A percentile compares a stretch with the other conserved stretches of the same genome.
Conservation (phyloP, 2,329 filamentous ascomycete species). For the Alternaria brassicicola region DNA sequence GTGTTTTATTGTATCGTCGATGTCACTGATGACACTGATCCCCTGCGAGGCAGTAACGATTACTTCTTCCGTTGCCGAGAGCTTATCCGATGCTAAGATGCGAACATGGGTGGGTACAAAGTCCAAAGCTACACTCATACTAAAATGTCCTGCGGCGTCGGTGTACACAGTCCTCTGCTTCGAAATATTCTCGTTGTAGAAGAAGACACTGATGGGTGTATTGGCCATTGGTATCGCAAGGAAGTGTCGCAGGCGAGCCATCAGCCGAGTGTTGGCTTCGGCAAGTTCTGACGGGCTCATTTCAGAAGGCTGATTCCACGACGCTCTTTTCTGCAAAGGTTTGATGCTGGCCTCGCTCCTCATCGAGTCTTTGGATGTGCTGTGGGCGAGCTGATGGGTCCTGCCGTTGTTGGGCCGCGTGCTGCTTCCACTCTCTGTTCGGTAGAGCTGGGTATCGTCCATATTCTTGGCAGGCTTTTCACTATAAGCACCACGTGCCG, state of each 20-base stretch:
- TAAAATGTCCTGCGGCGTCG: conserved; percentile 88
- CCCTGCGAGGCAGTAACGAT: conserved; percentile 77
- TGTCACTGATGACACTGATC: conserved; percentile 93
- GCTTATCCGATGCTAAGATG: conserved; percentile 81
- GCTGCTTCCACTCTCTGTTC: conserved; percentile 41
- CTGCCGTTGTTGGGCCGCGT: conserved; percentile 28
- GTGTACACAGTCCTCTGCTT: conserved; percentile 85
- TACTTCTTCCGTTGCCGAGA: conserved; percentile 81
- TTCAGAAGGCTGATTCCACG: conserved; percentile 61
- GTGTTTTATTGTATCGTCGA: conserved; percentile 96
- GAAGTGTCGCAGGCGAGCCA: conserved; percentile 87
- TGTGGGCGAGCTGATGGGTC: conserved; percentile 32
- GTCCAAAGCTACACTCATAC: conserved; percentile 76
- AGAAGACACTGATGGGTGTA: conserved; percentile 86
- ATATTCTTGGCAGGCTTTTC: conserved; percentile 63
- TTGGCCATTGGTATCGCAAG: conserved; percentile 81
- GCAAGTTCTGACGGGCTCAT: conserved; percentile 78
- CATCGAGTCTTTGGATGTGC: conserved; percentile 36
- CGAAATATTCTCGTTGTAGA: conserved; percentile 85
- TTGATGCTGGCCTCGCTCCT: conserved; percentile 38
- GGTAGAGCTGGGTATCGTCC: conserved; percentile 49
- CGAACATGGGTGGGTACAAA: conserved; percentile 91
- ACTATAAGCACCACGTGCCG: conserved; percentile 74
- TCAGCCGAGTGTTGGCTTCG: conserved; percentile 82
- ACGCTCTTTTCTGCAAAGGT: conserved; percentile 55